Evolutionary conservation across 2,329 filamentous ascomycete genomes (phyloP).

Genomic region (Eurotiales sp.): DNA sequence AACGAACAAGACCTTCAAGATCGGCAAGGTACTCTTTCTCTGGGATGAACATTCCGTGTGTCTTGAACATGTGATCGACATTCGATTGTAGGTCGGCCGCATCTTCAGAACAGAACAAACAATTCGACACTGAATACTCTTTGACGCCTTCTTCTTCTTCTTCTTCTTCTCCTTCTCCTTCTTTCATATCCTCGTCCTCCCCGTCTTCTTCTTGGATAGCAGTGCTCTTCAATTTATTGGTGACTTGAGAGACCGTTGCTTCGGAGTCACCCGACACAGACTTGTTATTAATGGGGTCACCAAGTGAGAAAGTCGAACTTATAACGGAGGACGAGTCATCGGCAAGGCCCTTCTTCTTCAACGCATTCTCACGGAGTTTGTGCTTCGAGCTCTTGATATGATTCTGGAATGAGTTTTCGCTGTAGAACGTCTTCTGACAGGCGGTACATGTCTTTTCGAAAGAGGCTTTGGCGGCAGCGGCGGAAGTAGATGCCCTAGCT

Average conservation of each 20-base stretch:
- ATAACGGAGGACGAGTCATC: slow-evolving; percentile 78
- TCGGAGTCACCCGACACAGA: slow-evolving; percentile 50
- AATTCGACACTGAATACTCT: slow-evolving; percentile 54
- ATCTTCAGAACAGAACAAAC: slow-evolving; percentile 88
- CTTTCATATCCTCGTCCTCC: slow-evolving; percentile 35
- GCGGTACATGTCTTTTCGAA: slow-evolving; percentile 79
- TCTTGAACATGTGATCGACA: slow-evolving; percentile 81
- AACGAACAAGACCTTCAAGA: slow-evolving; percentile 72
- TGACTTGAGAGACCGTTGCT: slow-evolving; percentile 62
- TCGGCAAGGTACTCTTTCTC: slow-evolving; percentile 81
- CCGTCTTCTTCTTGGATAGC: slow-evolving; percentile 43
- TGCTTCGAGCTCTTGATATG: slow-evolving; percentile 91
- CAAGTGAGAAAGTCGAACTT: slow-evolving; percentile 87
- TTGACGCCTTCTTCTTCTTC: slow-evolving; percentile 35
- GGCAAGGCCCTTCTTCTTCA: slow-evolving; percentile 42
- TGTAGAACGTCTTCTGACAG: slow-evolving; percentile 92
- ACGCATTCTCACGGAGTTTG: slow-evolving; percentile 60
- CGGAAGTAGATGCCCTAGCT: slow-evolving; percentile 77
- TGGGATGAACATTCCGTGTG: slow-evolving; percentile 94
- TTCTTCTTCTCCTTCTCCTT: slow-evolving; percentile 44
- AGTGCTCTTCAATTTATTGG: slow-evolving; percentile 71
- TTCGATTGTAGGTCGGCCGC: slow-evolving; percentile 74
- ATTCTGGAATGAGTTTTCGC: slow-evolving; percentile 92
- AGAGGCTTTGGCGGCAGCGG: slow-evolving; percentile 80
- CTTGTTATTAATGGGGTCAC: slow-evolving; percentile 62